phyloP scores from a whole-genome alignment of 176 grass and related monocot species.

The Hordeum vulgare region DNA sequence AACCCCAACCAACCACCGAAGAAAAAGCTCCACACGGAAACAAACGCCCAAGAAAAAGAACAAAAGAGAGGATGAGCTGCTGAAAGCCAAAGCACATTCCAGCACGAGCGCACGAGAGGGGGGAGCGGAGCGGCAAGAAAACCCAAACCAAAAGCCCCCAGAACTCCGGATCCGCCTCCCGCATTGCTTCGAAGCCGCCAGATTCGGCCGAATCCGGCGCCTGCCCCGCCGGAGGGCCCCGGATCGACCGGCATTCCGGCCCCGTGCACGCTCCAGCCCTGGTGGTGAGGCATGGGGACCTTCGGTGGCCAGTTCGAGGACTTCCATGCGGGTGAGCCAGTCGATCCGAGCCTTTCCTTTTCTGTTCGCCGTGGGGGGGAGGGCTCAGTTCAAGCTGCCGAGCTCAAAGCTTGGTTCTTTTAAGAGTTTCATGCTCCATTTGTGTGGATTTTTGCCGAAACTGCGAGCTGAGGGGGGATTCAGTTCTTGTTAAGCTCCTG shows the following conservation, averaged over 20 bases:
- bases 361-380: not conserved
- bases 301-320: slow-evolving; percentile 45
- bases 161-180: slow-evolving; percentile 24
- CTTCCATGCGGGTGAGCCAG: slow-evolving; percentile 55
- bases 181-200: slow-evolving; percentile 27
- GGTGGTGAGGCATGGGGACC: slow-evolving; percentile 55
- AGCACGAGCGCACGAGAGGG: not conserved
- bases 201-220: slow-evolving; percentile 11
- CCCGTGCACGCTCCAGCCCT: not conserved
- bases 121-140: not conserved
- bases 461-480: not conserved
- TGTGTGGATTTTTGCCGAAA: not conserved
- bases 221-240: slow-evolving; percentile 16
- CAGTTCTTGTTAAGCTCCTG: slow-evolving; percentile 8
- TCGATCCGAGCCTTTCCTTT: slow-evolving; percentile 35
- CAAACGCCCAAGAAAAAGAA: not conserved
- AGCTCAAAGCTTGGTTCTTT: slow-evolving; percentile 34
- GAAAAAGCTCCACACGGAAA: not conserved
- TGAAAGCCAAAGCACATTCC: slow-evolving; percentile 15
- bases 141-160: slow-evolving; percentile 16
- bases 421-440: not conserved
- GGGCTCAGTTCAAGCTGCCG: not conserved
- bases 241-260: slow-evolving; percentile 32
- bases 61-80: slow-evolving; percentile 13
- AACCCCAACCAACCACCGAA: slow-evolving; percentile 28